phyloP scores from a whole-genome alignment of 2,329 filamentous ascomycete species.

The Pseudopyricularia javanii region DNA sequence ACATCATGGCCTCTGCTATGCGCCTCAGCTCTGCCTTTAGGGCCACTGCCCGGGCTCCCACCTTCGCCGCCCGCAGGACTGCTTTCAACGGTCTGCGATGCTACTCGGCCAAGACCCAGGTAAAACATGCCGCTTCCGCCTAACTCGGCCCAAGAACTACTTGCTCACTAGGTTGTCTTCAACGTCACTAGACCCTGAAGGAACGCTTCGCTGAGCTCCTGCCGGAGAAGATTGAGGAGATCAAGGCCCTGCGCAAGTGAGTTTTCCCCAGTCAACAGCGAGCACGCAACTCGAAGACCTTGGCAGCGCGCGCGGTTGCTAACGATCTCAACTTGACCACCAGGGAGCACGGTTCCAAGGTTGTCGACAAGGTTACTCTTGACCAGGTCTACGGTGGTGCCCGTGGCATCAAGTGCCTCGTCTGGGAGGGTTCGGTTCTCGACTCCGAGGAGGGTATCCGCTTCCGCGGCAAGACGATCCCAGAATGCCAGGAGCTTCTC shows the following conservation, averaged over 20 bases:
- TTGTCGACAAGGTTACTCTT: slow-evolving; percentile 93
- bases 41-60: slow-evolving; percentile 55
- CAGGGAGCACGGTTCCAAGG: slow-evolving; percentile 89
- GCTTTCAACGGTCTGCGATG: slow-evolving; percentile 75
- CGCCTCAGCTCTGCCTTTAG: slow-evolving; percentile 75
- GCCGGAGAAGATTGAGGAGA: slow-evolving; percentile 94
- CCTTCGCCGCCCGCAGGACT: slow-evolving; percentile 55
- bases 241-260: slow-evolving; percentile 96
- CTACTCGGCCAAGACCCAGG: slow-evolving; percentile 90
- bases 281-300: not conserved
- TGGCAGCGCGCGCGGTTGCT: slow-evolving; percentile 8
- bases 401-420: slow-evolving; percentile 95
- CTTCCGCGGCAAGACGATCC: slow-evolving; percentile 98
- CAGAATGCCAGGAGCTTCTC: slow-evolving; percentile 94
- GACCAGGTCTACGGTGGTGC: slow-evolving; percentile 99
- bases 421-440: slow-evolving; percentile 98
- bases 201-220: slow-evolving; percentile 95
- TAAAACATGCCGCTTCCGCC: slow-evolving; percentile 22
- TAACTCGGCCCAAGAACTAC: slow-evolving; percentile 1
- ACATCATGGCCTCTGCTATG: slow-evolving; percentile 70
- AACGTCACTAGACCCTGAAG: slow-evolving; percentile 65
- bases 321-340: slow-evolving; percentile 7
- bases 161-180: not conserved
- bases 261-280: slow-evolving; percentile 17
- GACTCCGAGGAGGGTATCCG: slow-evolving; percentile 98